Percentiles rank a stretch among this genome's conserved stretches.
Evolutionary conservation across 148 eudicot genomes (phyloP).

Genomic region (Fagopyrum homotropicum): DNA sequence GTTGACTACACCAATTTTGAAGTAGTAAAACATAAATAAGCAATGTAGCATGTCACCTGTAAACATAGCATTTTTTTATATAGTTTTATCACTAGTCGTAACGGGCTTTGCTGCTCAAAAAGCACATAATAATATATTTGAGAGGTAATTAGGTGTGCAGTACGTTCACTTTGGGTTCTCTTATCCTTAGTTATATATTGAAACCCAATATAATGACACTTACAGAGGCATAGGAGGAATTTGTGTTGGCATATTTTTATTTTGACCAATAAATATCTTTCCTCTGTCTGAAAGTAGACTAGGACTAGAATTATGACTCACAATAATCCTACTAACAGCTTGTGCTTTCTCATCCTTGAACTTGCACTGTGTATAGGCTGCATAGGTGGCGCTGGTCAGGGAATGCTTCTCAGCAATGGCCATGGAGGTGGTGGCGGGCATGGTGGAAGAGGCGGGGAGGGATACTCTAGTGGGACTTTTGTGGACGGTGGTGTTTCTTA

Average conservation of each 20-base stretch:
- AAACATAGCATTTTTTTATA: not conserved
- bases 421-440: slow-evolving; percentile 91
- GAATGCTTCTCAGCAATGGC: slow-evolving; percentile 66
- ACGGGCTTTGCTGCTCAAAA: not conserved
- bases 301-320: not conserved
- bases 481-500: slow-evolving; percentile 62
- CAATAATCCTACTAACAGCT: not conserved
- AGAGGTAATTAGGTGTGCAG: not conserved
- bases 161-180: not conserved
- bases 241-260: not conserved
- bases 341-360: not conserved
- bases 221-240: not conserved
- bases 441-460: slow-evolving; percentile 93
- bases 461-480: slow-evolving; percentile 50
- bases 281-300: not conserved
- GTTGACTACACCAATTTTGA: not conserved
- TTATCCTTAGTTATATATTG: not conserved
- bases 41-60: slow-evolving; percentile 5
- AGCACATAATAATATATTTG: not conserved
- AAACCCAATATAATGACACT: not conserved
- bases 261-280: not conserved
- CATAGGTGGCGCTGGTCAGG: slow-evolving; percentile 69
- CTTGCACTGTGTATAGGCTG: slow-evolving; percentile 50
- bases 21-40: not conserved
- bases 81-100: not conserved